phyloP scores from a whole-genome alignment of 805 yeast species.

The Candida germanica region DNA sequence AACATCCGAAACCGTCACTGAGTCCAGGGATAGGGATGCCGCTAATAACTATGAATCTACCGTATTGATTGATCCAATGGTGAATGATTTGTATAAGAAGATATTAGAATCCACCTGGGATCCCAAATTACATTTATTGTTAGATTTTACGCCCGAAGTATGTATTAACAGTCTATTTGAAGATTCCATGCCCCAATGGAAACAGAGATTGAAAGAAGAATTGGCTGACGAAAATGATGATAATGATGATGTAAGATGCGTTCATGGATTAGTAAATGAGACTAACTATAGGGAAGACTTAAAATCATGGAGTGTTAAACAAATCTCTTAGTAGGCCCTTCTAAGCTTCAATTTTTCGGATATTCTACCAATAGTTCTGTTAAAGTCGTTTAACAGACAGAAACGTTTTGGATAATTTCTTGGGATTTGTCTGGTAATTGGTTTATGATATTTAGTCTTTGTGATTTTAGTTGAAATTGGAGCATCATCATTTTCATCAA shows the following conservation, averaged over 20 bases:
- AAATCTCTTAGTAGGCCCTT: too few species aligned
- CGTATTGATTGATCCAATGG: slow-evolving; percentile 46
- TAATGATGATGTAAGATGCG: slow-evolving; percentile 20
- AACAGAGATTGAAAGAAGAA: slow-evolving; percentile 13
- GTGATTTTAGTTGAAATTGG: too few species aligned
- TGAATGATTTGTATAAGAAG: slow-evolving; percentile 48
- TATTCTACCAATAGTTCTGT: too few species aligned
- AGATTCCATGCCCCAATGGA: slow-evolving; percentile 33
- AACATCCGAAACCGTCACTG: neutral
- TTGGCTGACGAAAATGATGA: slow-evolving; percentile 18
- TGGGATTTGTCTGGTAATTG: too few species aligned
- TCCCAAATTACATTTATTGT: slow-evolving; percentile 38
- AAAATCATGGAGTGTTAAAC: slow-evolving; percentile 27
- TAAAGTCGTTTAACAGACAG: too few species aligned
- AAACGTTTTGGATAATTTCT: too few species aligned
- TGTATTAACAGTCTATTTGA: slow-evolving; percentile 72
- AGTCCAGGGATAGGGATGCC: neutral
- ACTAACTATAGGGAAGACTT: slow-evolving; percentile 34
- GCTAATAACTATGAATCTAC: neutral
- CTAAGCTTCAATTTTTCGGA: neutral
- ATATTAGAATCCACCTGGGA: slow-evolving; percentile 65
- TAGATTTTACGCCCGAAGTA: slow-evolving; percentile 63
- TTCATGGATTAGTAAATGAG: slow-evolving; percentile 41
- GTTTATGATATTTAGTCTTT: too few species aligned
- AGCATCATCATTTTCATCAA: too few species aligned